Evolutionary conservation across 108 stramenopile genomes (phyloP).

Genomic region (Fistulifera pelliculosa): DNA sequence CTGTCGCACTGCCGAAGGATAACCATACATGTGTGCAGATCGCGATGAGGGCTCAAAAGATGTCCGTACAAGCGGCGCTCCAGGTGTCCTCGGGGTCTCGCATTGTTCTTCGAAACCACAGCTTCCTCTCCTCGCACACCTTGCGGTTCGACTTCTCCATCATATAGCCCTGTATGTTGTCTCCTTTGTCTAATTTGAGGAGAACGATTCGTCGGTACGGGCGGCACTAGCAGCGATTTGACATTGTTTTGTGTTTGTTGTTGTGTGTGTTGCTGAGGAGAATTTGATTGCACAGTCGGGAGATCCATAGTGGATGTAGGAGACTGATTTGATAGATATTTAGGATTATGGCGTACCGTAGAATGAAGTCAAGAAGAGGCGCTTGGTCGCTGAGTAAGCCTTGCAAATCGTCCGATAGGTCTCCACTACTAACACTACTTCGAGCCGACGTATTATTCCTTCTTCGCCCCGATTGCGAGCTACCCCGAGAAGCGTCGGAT

Average conservation of each 20-base stretch:
- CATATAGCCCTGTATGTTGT: conserved; percentile 14
- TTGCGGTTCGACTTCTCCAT: conserved; percentile 42
- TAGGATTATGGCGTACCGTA: background rate
- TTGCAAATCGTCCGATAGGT: background rate
- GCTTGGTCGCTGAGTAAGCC: no score
- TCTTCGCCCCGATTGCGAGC: background rate
- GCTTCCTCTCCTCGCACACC: conserved; percentile 43
- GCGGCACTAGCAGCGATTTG: background rate
- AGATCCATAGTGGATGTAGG: background rate
- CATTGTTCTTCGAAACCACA: background rate
- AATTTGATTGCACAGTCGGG: background rate
- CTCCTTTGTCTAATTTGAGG: background rate
- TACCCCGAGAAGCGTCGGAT: background rate
- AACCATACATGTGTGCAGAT: background rate
- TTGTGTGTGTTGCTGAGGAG: background rate
- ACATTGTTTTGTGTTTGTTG: background rate
- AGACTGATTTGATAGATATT: background rate
- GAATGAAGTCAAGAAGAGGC: background rate
- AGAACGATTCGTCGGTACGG: background rate
- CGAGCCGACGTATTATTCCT: background rate
- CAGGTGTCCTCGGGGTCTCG: background rate
- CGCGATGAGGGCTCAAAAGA: background rate
- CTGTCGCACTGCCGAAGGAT: background rate
- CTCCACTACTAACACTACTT: background rate
- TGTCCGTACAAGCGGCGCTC: background rate